phyloP scores from a whole-genome alignment of 805 yeast genomes.

The Blastobotrys attinorum region DNA sequence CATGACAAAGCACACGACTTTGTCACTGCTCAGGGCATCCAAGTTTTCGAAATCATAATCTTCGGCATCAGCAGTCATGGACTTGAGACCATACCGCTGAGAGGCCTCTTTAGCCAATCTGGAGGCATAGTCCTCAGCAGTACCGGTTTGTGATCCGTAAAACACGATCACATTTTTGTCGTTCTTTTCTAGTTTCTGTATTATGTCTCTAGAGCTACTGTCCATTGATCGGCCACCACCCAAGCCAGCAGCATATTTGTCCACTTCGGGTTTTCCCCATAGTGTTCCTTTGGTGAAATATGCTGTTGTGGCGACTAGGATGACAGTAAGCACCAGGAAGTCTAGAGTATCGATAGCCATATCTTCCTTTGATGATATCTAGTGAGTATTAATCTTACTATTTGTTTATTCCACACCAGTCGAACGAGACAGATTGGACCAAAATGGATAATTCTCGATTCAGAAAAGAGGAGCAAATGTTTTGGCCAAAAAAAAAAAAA shows the following conservation, averaged over 20 bases:
- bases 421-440: too few species aligned
- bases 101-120: conserved; percentile 84
- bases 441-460: too few species aligned
- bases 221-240: conserved; percentile 17
- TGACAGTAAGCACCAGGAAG: conserved; percentile 54
- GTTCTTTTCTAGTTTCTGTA: conserved; percentile 39
- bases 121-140: conserved; percentile 94
- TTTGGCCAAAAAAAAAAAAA: too few species aligned
- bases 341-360: conserved; percentile 57
- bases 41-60: conserved; percentile 80
- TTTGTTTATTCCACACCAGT: too few species aligned
- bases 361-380: not conserved
- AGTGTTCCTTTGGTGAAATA: conserved; percentile 59
- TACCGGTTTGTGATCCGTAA: conserved; percentile 96
- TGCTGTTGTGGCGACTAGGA: conserved; percentile 56
- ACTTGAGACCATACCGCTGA: conserved; percentile 69
- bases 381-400: not conserved
- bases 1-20: conserved; percentile 65
- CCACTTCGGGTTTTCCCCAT: conserved; percentile 32
- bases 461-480: too few species aligned
- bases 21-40: conserved; percentile 50
- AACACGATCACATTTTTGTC: conserved; percentile 72
- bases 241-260: conserved; percentile 17
- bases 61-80: conserved; percentile 82
- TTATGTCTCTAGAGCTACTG: conserved; percentile 22